Evolutionary conservation across 805 yeast species (phyloP).

Genomic region (Lipomyces kockii): DNA sequence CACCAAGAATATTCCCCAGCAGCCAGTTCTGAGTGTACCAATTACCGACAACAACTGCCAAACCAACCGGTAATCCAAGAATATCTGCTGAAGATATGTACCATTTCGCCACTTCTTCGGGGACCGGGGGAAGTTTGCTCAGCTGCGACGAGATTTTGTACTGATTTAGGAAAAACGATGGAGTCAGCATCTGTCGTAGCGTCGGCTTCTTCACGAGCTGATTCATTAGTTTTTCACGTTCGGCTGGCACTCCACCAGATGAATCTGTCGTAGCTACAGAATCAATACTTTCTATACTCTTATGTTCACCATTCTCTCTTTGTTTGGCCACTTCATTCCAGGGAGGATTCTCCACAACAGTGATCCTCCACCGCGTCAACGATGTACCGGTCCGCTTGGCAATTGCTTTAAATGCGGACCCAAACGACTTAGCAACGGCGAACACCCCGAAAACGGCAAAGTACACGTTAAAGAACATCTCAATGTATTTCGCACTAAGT

Average conservation of each 20-base stretch:
- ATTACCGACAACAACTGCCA: conserved; percentile 27
- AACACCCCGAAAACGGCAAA: conserved; percentile 46
- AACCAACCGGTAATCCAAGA: conserved; percentile 34
- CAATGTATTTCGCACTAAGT: conserved; percentile 45
- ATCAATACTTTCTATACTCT: conserved; percentile 23
- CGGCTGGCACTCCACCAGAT: conserved; percentile 5
- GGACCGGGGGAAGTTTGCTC: conserved; percentile 20
- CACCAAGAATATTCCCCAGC: conserved; percentile 51
- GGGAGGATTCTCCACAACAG: conserved; percentile 25
- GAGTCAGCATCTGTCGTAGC: conserved; percentile 17
- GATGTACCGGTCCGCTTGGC: conserved; percentile 13
- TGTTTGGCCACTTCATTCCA: conserved; percentile 46
- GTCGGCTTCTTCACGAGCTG: conserved; percentile 24
- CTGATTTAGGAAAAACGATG: conserved; percentile 19
- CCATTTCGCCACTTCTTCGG: conserved; percentile 23
- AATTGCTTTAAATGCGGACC: conserved; percentile 22
- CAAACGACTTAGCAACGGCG: conserved; percentile 45
- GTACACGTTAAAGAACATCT: conserved; percentile 47
- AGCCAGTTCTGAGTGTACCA: conserved; percentile 53
- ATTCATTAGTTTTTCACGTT: conserved; percentile 15
- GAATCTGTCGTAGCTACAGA: not conserved
- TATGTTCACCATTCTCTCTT: conserved; percentile 41
- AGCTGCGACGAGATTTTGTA: conserved; percentile 18
- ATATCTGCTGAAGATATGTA: conserved; percentile 34
- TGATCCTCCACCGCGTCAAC: conserved; percentile 26